phyloP scores from a whole-genome alignment of 1,284 basidiomycete species.

The Irpex sp. region DNA sequence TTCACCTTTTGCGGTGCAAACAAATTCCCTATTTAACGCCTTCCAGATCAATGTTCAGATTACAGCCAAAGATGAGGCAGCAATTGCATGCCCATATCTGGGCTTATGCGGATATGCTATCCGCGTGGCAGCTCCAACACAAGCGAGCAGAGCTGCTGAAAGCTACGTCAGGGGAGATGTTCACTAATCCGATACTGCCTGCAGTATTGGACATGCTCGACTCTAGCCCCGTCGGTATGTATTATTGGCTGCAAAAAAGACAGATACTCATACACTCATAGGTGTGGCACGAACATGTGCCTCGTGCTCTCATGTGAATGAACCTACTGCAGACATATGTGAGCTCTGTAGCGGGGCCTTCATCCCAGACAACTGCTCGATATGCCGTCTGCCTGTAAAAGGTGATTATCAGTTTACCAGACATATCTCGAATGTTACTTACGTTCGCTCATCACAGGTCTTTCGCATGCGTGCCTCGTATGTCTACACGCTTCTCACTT shows the following conservation, averaged over 20 bases:
- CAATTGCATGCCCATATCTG: constrained; percentile 61
- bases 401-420: constrained; percentile 38
- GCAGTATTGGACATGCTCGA: constrained; percentile 31
- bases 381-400: constrained; percentile 78
- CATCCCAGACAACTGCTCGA: constrained; percentile 54
- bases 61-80: constrained; percentile 18
- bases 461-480: constrained; percentile 23
- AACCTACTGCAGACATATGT: constrained; percentile 32
- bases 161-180: constrained; percentile 38
- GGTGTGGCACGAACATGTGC: constrained; percentile 29
- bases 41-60: constrained; percentile 4
- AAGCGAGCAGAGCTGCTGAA: constrained; percentile 72
- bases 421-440: not conserved
- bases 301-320: constrained; percentile 24
- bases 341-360: constrained; percentile 43
- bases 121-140: constrained; percentile 63
- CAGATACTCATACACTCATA: not conserved
- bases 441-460: constrained; percentile 15
- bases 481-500: constrained; percentile 28
- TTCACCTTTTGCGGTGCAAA: not conserved
- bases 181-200: constrained; percentile 17
- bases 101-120: constrained; percentile 72
- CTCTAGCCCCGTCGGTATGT: constrained; percentile 26
- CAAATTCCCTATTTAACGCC: no score
- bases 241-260: not conserved